Conservation (phyloP, 768 basidiomycete species). For the Termitomyces sp. region DNA sequence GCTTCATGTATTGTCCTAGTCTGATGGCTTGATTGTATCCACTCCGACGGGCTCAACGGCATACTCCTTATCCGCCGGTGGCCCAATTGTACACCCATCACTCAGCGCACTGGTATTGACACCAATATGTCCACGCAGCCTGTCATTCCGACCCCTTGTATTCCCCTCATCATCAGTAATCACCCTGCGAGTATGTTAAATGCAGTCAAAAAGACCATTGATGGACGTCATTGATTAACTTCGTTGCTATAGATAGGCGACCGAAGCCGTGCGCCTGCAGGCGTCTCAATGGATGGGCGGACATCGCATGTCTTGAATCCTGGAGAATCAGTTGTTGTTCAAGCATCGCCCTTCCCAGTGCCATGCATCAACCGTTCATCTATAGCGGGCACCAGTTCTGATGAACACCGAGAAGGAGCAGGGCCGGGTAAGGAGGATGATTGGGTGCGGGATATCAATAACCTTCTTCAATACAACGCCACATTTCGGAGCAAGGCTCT, state of each 20-base stretch:
- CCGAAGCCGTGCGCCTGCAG: conserved; percentile 78
- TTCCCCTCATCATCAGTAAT: conserved; percentile 79
- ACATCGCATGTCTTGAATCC: conserved; percentile 77
- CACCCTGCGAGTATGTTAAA: conserved; percentile 56
- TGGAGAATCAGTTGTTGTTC: conserved; percentile 80
- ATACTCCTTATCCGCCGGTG: conserved; percentile 92
- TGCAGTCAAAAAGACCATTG: background rate
- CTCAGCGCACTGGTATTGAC: conserved; percentile 86
- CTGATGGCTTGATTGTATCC: conserved; percentile 89
- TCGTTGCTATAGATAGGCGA: conserved; percentile 61
- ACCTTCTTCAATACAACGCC: conserved; percentile 89
- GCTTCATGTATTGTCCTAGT: conserved; percentile 35
- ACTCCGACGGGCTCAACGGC: conserved; percentile 97
- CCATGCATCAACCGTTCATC: conserved; percentile 90
- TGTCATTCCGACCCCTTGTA: conserved; percentile 88
- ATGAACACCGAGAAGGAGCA: conserved; percentile 54
- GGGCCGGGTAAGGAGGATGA: conserved; percentile 82
- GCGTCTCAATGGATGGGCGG: conserved; percentile 91
- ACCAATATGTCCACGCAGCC: conserved; percentile 91
- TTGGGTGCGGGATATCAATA: conserved; percentile 97
- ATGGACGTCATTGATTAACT: conserved; percentile 1
- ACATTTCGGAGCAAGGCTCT: conserved; percentile 91
- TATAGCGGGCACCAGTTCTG: conserved; percentile 46
- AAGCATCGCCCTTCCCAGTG: conserved; percentile 83
- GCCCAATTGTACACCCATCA: conserved; percentile 93